Percentiles rank a stretch among this genome's conserved stretches.
phyloP scores from a whole-genome alignment of 352 stramenopile genomes.

The Phytophthora ohioensis region DNA sequence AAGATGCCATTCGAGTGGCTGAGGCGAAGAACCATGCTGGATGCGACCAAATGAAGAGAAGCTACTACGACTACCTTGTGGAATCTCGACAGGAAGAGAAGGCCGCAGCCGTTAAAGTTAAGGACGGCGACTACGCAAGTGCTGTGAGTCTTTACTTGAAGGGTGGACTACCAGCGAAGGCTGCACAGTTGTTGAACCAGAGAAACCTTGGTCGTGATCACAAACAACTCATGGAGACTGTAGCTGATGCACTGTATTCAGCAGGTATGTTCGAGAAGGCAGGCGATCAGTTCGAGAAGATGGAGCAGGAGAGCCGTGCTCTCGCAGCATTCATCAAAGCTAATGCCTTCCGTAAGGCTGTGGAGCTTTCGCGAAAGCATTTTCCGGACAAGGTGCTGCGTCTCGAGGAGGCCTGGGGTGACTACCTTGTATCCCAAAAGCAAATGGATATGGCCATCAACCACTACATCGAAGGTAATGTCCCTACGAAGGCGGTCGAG shows the following conservation, averaged over 20 bases:
- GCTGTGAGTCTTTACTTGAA: slow-evolving; percentile 95
- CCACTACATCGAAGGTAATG: slow-evolving; percentile 96
- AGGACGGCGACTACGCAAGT: slow-evolving; percentile 90
- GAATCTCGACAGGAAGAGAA: slow-evolving; percentile 94
- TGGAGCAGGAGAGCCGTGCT: slow-evolving; percentile 91
- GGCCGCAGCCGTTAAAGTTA: slow-evolving; percentile 91
- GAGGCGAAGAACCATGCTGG: slow-evolving; percentile 82
- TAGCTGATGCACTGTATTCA: slow-evolving; percentile 90
- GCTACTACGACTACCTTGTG: slow-evolving; percentile 94
- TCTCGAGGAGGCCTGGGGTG: slow-evolving; percentile 94
- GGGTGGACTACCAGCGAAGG: slow-evolving; percentile 92
- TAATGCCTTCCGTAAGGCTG: slow-evolving; percentile 92
- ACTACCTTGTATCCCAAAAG: slow-evolving; percentile 94
- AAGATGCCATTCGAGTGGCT: slow-evolving; percentile 94
- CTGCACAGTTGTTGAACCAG: slow-evolving; percentile 87
- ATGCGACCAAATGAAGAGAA: slow-evolving; percentile 89
- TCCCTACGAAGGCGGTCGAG: slow-evolving; percentile 92
- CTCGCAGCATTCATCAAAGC: slow-evolving; percentile 94
- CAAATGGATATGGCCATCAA: slow-evolving; percentile 97
- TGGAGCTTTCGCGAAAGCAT: slow-evolving; percentile 91
- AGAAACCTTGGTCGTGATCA: slow-evolving; percentile 90
- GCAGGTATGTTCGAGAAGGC: slow-evolving; percentile 94
- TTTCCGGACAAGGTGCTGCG: slow-evolving; percentile 93
- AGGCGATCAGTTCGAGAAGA: slow-evolving; percentile 94
- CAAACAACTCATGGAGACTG: slow-evolving; percentile 89